Conservation (phyloP, 2,329 filamentous ascomycete genomes). For the Erysiphe pulchra region DNA sequence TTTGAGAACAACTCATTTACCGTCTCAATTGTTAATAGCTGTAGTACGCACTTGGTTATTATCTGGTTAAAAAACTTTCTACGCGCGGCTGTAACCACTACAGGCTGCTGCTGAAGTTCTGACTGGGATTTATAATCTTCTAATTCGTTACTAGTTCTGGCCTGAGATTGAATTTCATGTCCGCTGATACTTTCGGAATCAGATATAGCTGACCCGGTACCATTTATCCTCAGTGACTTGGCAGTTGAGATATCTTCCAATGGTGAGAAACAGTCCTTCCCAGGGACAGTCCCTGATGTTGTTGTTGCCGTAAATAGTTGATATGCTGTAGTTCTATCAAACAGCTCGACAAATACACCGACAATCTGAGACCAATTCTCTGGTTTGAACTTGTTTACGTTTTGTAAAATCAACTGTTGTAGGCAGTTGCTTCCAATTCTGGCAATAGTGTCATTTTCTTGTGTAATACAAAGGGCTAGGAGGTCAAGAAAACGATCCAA, state of each 20-base stretch:
- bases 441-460: constrained; percentile 96
- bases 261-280: constrained; percentile 21
- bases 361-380: constrained; percentile 90
- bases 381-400: constrained; percentile 70
- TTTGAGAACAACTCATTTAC: constrained; percentile 98
- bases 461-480: constrained; percentile 84
- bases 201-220: constrained; percentile 16
- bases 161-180: constrained; percentile 10
- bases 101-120: constrained; percentile 59
- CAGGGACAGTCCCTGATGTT: constrained; percentile 25
- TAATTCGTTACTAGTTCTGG: constrained; percentile 8
- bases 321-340: constrained; percentile 80
- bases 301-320: constrained; percentile 75
- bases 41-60: constrained; percentile 91
- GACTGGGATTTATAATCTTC: constrained; percentile 72
- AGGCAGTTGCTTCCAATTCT: constrained; percentile 95
- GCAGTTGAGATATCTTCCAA: constrained; percentile 15
- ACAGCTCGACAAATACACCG: constrained; percentile 83
- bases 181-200: constrained; percentile 11
- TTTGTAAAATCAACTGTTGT: constrained; percentile 87
- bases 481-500: constrained; percentile 90
- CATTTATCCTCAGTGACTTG: constrained; percentile 35
- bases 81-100: constrained; percentile 78
- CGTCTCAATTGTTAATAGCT: constrained; percentile 97
- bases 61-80: constrained; percentile 97